Evolutionary conservation across 306 rosid species (phyloP), one percentile per base, ranked within the genome.

Genomic region (Rosa lucieae): DNA sequence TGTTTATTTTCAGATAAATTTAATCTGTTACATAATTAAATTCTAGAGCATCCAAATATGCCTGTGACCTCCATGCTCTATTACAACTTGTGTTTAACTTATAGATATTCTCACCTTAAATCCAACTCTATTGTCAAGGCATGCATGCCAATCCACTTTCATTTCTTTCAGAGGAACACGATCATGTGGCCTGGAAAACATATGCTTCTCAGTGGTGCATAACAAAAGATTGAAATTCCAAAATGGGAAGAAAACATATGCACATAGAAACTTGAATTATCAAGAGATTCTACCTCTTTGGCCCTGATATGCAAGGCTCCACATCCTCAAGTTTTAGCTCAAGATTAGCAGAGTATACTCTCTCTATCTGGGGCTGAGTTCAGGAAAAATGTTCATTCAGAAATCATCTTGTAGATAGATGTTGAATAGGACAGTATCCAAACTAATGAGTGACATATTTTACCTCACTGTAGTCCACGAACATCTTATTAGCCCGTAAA

Each of bases 271-370:
- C 68, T 59, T 51, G 58, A 75, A 40, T 74, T 55, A 29, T 40
- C 8, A 63, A 39, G 32, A 62, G 20, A 84, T 15, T 23, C 44
- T 86, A 91, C 99, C 99, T 89, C 89, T 95, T 95, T 80, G 99
- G 99, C 66, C 99, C 99, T 43, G 99, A 95, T 46, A 95, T 84
- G 83, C 97, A 95, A 37, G 99, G 92, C 65, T 88, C 99, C 32
- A 95, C 99, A 12, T 89, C 96, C 78, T 85, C 90, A 71, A 95
- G 96, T 74, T 87, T 84, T 56, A 95, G 88, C 85, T 89, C 93
- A 66, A 93, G 79, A 88, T 78, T 82, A n/a, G 98, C 90, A 74
- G 99, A 89, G 87, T 95, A 95, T 53, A 81, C 91, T 88, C 92
- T 88, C 74, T 91, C 93, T 53, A 82, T 81, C 85, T 93, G 97